Percentiles rank a stretch among this genome's conserved stretches.
Conservation (phyloP, 2,329 filamentous ascomycete genomes). For the Colletotrichum scovillei region DNA sequence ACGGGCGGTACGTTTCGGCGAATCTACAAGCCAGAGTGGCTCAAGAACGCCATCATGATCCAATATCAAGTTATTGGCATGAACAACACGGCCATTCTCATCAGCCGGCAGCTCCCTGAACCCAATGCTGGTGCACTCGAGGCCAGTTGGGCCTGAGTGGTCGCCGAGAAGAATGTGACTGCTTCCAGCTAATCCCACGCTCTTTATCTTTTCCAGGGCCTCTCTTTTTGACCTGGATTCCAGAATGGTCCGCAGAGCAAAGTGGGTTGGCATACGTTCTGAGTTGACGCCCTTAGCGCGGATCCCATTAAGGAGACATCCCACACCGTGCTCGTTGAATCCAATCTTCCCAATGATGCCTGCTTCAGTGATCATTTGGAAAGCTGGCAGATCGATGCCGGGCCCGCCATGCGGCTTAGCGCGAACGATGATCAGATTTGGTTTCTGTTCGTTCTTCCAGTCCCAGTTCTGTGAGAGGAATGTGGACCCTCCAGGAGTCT, state of each 20-base stretch:
- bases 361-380: constrained; percentile 68
- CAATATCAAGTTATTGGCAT: neutral
- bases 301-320: constrained; percentile 38
- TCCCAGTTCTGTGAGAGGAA: neutral
- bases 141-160: neutral
- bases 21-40: neutral
- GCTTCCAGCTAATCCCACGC: neutral
- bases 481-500: neutral
- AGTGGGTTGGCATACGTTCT: neutral
- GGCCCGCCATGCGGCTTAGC: neutral
- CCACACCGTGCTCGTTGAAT: constrained; percentile 68
- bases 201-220: neutral
- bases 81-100: neutral
- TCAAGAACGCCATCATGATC: neutral
- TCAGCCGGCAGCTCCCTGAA: neutral
- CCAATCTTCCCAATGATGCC: constrained; percentile 76
- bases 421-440: neutral
- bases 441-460: neutral
- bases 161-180: neutral
- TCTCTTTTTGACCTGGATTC: neutral
- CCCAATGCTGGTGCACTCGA: neutral
- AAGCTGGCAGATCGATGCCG: constrained; percentile 49
- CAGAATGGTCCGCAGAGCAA: neutral
- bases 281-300: neutral
- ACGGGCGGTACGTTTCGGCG: neutral